phyloP scores from a whole-genome alignment of 2,329 filamentous ascomycete genomes.

The Curvularia verruculosa region DNA sequence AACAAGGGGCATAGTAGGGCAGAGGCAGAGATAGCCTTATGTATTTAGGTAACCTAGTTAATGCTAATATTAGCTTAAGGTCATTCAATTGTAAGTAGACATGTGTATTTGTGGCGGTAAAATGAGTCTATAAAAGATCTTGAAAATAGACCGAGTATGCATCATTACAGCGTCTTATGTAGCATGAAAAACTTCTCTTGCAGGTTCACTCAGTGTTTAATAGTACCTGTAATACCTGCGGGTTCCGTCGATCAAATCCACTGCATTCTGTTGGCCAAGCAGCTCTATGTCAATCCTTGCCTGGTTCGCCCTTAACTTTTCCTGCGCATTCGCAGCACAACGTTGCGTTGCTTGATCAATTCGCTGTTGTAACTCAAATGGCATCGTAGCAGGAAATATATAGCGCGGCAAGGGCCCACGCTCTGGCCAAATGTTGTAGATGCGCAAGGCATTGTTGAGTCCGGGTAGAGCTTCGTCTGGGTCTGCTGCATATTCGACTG shows the following conservation, averaged over 20 bases:
- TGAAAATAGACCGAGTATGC: too few species aligned
- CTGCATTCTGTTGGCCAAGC: not conserved
- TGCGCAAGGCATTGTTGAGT: slow-evolving; percentile 2
- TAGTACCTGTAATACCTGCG: slow-evolving; percentile 3
- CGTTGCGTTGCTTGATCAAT: slow-evolving; percentile 3
- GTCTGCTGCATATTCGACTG: not conserved
- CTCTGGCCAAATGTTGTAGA: slow-evolving; percentile 5
- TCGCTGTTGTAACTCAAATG: slow-evolving; percentile 2
- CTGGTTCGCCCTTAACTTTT: slow-evolving; percentile 3
- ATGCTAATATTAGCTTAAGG: not conserved
- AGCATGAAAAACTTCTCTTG: too few species aligned
- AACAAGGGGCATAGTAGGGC: too few species aligned
- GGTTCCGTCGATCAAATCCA: slow-evolving; percentile 1
- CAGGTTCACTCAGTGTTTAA: not conserved
- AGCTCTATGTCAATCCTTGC: not conserved
- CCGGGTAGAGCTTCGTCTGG: slow-evolving; percentile 2
- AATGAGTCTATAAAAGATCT: too few species aligned
- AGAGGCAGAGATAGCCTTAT: too few species aligned
- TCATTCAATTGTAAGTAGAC: too few species aligned
- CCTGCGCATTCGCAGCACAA: slow-evolving; percentile 2
- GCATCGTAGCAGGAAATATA: not conserved
- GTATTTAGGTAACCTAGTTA: too few species aligned
- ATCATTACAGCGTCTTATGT: too few species aligned
- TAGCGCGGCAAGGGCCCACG: slow-evolving; percentile 5
- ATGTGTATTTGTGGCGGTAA: too few species aligned